Evolutionary conservation across 257 asterid species (phyloP).

Genomic region (Nicotiana benthamiana): DNA sequence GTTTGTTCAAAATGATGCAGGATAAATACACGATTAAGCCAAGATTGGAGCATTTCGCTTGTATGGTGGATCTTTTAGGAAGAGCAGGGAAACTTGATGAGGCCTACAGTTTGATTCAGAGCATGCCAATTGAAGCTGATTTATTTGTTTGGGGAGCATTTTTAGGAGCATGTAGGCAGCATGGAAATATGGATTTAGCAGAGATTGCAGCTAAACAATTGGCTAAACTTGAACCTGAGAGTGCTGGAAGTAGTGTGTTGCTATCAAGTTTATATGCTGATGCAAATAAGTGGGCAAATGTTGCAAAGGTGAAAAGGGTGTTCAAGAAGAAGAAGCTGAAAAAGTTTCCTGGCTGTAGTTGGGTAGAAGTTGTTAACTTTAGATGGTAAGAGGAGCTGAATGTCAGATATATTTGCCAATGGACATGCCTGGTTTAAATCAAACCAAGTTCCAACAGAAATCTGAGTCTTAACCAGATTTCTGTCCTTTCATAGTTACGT

Average conservation of each 20-base stretch:
- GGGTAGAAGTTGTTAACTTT: conserved; percentile 42
- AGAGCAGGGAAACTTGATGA: conserved; percentile 47
- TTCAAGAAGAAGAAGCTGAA: conserved; percentile 48
- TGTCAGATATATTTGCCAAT: not conserved
- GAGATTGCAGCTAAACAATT: conserved; percentile 47
- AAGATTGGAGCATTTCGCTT: conserved; percentile 71
- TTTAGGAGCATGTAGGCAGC: conserved; percentile 63
- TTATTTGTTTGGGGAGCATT: conserved; percentile 68
- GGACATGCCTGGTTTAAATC: not conserved
- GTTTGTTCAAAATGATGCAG: conserved; percentile 46
- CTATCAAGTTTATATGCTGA: conserved; percentile 44
- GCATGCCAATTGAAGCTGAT: conserved; percentile 53
- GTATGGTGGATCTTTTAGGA: conserved; percentile 66
- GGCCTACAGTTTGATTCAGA: conserved; percentile 43
- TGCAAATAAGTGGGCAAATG: conserved; percentile 44
- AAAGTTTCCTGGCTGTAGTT: conserved; percentile 44
- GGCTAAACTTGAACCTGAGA: conserved; percentile 56
- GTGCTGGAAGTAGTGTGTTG: conserved; percentile 43
- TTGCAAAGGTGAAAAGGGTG: conserved; percentile 30
- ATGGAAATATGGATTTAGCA: conserved; percentile 40
- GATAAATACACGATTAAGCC: conserved; percentile 39
- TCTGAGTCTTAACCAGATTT: not conserved
- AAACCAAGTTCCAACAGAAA: not conserved
- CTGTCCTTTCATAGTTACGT: not conserved
- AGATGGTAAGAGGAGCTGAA: not conserved